Base-by-base conservation (phyloP, 2,329 filamentous ascomycete species). In the Phyllosticta citribraziliensis region DNA sequence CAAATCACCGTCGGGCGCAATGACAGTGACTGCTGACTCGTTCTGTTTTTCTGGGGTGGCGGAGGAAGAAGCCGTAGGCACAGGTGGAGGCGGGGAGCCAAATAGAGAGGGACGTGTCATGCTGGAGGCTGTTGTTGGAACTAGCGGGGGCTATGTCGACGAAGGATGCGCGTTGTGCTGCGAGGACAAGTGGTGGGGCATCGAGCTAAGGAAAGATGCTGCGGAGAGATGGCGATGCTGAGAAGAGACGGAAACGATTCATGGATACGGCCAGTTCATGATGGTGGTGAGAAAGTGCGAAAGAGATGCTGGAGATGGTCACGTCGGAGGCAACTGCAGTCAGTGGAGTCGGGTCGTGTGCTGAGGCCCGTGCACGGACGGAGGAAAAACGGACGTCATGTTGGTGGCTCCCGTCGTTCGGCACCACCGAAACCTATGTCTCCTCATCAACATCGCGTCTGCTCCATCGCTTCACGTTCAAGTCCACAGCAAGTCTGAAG, bases 1-100 rank as follows among this genome's bases (percentile, higher is more conserved):
- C 20, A 90, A 72, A 67, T 91, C 85, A 40, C 88, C 88, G 17
- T 76, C 73, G 3, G 77, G 66, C 22, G 79, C 79, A 56, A 90
- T 80, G 33, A 78, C 74, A 52, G 84, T 70, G 59, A 84, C 66
- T 14, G 65, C 66, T 40, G 67, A 59, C 52, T 67, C 66, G 14
- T 60, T 52, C 58, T 67, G 67, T n/a, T 65, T 63, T 67, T 70
- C 70, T 60, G 63, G 65, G 55, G 63, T 61, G 47, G 58, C 33
- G 30, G 54, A 40, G 17, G 56, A 56, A 22, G 59, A 14, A n/a
- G 1, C n/a, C 17, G 40, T n/a, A 47, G 40, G 17, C 4, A 8
- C 14, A n/a, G 40, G 40, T 3, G 40, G 40, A n/a, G 56, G 56
- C 12, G 60, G 60, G 24, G 52, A 20, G 56, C 56, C 56, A 40